Percentiles rank a stretch among this genome's conserved stretches.
Evolutionary conservation across 257 asterid genomes (phyloP).

Genomic region (Solanum habrochaites): DNA sequence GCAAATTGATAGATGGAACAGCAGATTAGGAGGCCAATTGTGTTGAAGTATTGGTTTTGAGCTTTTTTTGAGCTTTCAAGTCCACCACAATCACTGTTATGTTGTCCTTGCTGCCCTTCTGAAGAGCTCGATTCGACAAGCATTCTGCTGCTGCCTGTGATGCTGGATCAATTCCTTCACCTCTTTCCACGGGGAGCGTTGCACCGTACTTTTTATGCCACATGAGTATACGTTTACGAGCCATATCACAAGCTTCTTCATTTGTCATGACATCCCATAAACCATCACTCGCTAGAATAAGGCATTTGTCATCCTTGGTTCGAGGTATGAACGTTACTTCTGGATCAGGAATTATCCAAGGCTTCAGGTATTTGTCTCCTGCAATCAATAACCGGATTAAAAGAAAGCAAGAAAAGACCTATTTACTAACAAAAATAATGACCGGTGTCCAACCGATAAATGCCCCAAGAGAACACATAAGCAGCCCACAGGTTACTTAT

Average conservation of each 20-base stretch:
- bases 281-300: constrained; percentile 87
- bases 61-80: constrained; percentile 67
- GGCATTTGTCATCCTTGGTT: constrained; percentile 65
- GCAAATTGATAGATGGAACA: not conserved
- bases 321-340: constrained; percentile 71
- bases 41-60: constrained; percentile 39
- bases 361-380: constrained; percentile 92
- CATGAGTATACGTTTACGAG: constrained; percentile 56
- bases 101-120: constrained; percentile 94
- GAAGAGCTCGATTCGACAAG: constrained; percentile 68
- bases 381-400: not conserved
- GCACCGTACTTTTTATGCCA: constrained; percentile 68
- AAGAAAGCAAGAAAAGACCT: not conserved
- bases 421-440: not conserved
- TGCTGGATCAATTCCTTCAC: constrained; percentile 83
- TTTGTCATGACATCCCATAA: constrained; percentile 91
- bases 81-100: constrained; percentile 71
- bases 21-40: not conserved
- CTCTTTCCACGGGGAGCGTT: constrained; percentile 36
- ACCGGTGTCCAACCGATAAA: not conserved
- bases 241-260: constrained; percentile 79
- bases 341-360: constrained; percentile 85
- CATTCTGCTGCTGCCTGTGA: constrained; percentile 92
- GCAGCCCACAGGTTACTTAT: not conserved
- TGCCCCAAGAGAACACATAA: not conserved